Conservation (phyloP, 2,329 filamentous ascomycete species). For the Fusarium anthophilum region DNA sequence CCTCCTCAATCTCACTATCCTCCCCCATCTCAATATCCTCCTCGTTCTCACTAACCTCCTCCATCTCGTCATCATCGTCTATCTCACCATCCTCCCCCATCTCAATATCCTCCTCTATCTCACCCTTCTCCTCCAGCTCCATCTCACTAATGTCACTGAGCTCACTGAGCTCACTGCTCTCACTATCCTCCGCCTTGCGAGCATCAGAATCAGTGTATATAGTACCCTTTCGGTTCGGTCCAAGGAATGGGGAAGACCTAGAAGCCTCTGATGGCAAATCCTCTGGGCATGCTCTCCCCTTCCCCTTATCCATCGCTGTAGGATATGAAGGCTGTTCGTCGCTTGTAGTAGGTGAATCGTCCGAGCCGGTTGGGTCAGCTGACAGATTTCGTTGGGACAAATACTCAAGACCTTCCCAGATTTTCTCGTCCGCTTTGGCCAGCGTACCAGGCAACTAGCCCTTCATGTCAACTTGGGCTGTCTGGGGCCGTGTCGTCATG, state of each 20-base stretch:
- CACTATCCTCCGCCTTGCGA: too few species aligned
- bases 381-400: neutral
- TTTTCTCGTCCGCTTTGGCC: accelerated
- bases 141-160: too few species aligned
- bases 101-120: too few species aligned
- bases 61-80: too few species aligned
- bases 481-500: neutral
- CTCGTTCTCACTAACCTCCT: too few species aligned
- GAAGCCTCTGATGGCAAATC: neutral
- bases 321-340: neutral
- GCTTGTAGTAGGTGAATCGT: neutral
- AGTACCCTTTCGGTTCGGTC: too few species aligned
- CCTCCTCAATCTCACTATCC: too few species aligned
- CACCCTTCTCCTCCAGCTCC: too few species aligned
- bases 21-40: too few species aligned
- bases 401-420: neutral
- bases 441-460: neutral
- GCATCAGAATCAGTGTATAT: neutral
- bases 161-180: too few species aligned
- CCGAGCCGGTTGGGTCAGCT: accelerated
- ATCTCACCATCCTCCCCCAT: too few species aligned
- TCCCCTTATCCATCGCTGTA: neutral
- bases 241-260: neutral
- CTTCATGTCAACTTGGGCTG: too few species aligned
- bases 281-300: neutral